These are phyloP conservation scores for Boletellus sp. DNA, from an alignment of 1,284 basidiomycete genomes.

Conservation along the genomic window DNA sequence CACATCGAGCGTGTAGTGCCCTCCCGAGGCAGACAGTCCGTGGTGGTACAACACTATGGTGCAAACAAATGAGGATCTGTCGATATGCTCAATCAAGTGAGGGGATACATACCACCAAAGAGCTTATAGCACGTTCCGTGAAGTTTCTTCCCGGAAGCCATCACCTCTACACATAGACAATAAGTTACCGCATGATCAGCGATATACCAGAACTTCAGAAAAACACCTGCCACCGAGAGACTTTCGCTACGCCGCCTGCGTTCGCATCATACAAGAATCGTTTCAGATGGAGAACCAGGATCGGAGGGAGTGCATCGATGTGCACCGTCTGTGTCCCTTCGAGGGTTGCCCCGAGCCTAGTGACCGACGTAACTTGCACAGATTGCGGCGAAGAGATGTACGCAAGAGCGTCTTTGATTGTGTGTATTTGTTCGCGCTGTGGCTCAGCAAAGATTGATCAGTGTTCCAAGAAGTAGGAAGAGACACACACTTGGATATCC, in stretches of 20 bases:
- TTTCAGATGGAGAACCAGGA: constrained; percentile 91
- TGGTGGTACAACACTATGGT: constrained; percentile 87
- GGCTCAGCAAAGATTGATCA: background rate
- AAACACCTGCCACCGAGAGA: constrained; percentile 58
- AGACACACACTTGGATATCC: constrained; percentile 72
- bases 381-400: constrained; percentile 80
- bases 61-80: no score
- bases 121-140: constrained; percentile 71
- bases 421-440: constrained; percentile 71
- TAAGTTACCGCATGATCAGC: no score
- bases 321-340: constrained; percentile 88
- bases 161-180: constrained; percentile 48
- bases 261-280: constrained; percentile 85
- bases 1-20: constrained; percentile 94
- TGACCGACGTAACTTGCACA: constrained; percentile 65
- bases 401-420: constrained; percentile 81
- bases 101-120: constrained; percentile 70
- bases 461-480: background rate
- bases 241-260: constrained; percentile 81
- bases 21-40: constrained; percentile 85
- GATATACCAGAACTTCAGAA: background rate
- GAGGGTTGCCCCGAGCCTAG: constrained; percentile 56
- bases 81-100: no score
- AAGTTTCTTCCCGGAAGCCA: constrained; percentile 55
- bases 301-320: constrained; percentile 82